Evolutionary conservation across 106 monocot genomes (phyloP).

Genomic region (Dactylorhiza incarnata): DNA sequence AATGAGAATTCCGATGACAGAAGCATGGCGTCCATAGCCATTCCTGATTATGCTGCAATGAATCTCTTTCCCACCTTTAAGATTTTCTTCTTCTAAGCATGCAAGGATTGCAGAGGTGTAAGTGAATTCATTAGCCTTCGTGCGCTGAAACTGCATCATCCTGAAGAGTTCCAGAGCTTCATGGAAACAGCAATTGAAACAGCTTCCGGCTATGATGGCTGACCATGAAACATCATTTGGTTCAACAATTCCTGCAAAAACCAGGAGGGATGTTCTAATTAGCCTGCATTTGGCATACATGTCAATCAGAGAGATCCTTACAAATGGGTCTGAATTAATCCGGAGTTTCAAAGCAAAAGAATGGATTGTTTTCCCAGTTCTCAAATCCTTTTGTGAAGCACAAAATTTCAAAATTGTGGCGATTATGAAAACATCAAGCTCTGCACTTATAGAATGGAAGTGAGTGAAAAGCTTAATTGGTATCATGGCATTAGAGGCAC

Average conservation of each 20-base stretch:
- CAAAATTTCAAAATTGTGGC: conserved; percentile 33
- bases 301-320: conserved; percentile 35
- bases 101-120: conserved; percentile 29
- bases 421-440: conserved; percentile 30
- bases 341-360: conserved; percentile 24
- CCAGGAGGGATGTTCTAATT: conserved; percentile 6
- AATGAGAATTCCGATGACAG: conserved; percentile 21
- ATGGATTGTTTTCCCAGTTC: conserved; percentile 27
- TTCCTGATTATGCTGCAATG: conserved; percentile 33
- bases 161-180: conserved; percentile 33
- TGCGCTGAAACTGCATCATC: conserved; percentile 21
- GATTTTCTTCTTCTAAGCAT: conserved; percentile 19
- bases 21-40: conserved; percentile 21
- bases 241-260: conserved; percentile 20
- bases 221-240: conserved; percentile 26
- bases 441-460: conserved; percentile 9
- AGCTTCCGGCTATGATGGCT: conserved; percentile 27
- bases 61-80: conserved; percentile 24
- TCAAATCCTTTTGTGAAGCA: conserved; percentile 24
- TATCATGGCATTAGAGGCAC: not conserved
- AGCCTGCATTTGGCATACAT: conserved; percentile 41
- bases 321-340: conserved; percentile 20
- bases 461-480: conserved; percentile 21
- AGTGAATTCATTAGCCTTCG: conserved; percentile 41
- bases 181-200: conserved; percentile 16